Conservation (phyloP, 148 eudicot species). For the Chenopodium quinoa region DNA sequence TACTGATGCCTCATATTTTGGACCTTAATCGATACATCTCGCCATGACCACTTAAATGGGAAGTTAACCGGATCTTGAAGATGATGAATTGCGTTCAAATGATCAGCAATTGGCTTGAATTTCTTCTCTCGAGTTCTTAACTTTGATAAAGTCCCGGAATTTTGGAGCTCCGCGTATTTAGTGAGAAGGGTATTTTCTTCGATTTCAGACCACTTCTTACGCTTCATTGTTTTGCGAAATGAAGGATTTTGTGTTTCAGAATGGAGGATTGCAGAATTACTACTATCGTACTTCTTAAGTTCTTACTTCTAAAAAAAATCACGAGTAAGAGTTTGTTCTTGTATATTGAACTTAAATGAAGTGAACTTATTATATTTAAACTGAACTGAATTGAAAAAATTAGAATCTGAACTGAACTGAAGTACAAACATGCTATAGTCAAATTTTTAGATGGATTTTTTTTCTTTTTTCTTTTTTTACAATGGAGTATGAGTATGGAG, state of each 20-base stretch:
- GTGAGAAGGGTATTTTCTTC: slow-evolving; percentile 67
- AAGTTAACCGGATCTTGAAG: slow-evolving; percentile 50
- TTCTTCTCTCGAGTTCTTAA: slow-evolving; percentile 83
- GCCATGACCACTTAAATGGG: slow-evolving; percentile 91
- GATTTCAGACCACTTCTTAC: slow-evolving; percentile 85
- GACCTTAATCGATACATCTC: slow-evolving; percentile 85
- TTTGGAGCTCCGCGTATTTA: slow-evolving; percentile 57
- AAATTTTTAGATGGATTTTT: too few relatives aligned
- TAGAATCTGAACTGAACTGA: too few relatives aligned
- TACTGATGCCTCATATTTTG: slow-evolving; percentile 97
- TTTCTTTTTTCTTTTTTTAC: too few relatives aligned
- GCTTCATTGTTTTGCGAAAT: slow-evolving; percentile 49
- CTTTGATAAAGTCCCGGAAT: slow-evolving; percentile 61
- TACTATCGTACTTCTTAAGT: too few relatives aligned
- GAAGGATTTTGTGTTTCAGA: background rate
- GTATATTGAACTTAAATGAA: too few relatives aligned
- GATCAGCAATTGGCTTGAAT: slow-evolving; percentile 89
- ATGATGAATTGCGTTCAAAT: slow-evolving; percentile 67
- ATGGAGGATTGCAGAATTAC: background rate
- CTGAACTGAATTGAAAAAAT: too few relatives aligned
- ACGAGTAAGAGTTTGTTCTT: too few relatives aligned
- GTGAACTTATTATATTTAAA: too few relatives aligned
- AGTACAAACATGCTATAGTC: too few relatives aligned
- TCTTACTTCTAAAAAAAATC: too few relatives aligned
- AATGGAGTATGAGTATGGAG: too few relatives aligned